A percentile compares a stretch with the other conserved stretches of the same genome.
Evolutionary conservation across 192 early-diverging fungal species (phyloP).

Genomic region (Coemansia sp.): DNA sequence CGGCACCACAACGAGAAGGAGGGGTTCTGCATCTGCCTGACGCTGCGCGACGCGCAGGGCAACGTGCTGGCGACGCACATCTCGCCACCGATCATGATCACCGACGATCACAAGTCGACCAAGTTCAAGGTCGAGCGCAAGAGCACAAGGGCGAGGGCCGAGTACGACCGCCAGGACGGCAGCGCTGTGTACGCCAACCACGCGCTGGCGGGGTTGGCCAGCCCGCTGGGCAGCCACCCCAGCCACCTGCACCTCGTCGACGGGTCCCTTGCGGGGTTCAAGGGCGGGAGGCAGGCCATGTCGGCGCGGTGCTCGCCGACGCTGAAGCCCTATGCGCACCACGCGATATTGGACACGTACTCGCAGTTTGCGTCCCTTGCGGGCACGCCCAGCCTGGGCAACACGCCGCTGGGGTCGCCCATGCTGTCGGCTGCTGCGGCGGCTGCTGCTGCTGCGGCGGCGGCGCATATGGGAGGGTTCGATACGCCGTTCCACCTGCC

Average conservation of each 20-base stretch:
- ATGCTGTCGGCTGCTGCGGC: constrained; percentile 30
- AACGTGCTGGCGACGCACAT: constrained; percentile 72
- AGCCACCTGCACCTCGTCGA: constrained; percentile 15
- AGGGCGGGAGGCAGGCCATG: constrained; percentile 37
- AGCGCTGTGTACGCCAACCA: constrained; percentile 47
- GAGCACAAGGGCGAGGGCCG: constrained; percentile 54
- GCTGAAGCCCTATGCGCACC: constrained; percentile 33
- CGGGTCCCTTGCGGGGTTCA: background rate
- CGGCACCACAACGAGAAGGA: constrained; percentile 92
- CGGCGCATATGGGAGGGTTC: constrained; percentile 38
- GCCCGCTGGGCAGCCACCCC: constrained; percentile 12
- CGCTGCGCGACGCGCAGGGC: constrained; percentile 66
- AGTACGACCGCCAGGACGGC: constrained; percentile 52
- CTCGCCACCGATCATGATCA: constrained; percentile 94
- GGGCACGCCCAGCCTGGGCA: constrained; percentile 44
- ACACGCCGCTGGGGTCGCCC: constrained; percentile 50
- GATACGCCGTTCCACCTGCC: constrained; percentile 51
- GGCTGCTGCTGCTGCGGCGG: background rate
- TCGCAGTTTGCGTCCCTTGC: constrained; percentile 54
- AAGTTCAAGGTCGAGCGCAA: constrained; percentile 60
- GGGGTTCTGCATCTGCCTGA: constrained; percentile 89
- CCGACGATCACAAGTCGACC: constrained; percentile 95
- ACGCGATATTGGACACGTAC: constrained; percentile 42
- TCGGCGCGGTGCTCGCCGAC: constrained; percentile 53
- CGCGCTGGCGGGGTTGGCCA: constrained; percentile 33